Evolutionary conservation across 2,329 filamentous ascomycete species (phyloP), one percentile per base, ranked within the genome.

Genomic region (Pyrenochaeta sp.): DNA sequence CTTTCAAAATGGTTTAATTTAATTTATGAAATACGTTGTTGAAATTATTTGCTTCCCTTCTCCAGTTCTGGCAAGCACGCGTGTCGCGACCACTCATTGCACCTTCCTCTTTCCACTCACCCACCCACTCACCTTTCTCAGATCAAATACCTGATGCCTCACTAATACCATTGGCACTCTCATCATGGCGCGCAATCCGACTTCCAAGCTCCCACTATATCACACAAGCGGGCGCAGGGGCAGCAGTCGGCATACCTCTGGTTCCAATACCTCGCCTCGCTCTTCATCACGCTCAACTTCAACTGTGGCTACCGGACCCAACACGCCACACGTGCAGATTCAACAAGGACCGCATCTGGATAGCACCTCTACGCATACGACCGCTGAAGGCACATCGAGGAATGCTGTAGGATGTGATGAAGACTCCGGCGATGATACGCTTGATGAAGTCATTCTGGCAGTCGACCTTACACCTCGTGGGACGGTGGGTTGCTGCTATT

Each of bases 401-500:
- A 44, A 27, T 28, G 2, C 25, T 6, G 24, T 28, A n/a, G 42
- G 37, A 12, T n/a, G 13, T 15, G 40, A 44, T 30, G 53, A 45
- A 27, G 76, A 78, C 49, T 77, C 81, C 36, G 80, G 82, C 36
- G 62, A 69, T 8, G 86, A 89, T 54, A 72, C 80, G 0, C 72
- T 88, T 37, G 85, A 86, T 54, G 91, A 95, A 71, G 79, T 92
- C 27, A 85, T 96, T 56, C 91, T 96, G 87, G 91, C 92, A 0
- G 81, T 97, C 25, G 88, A 96, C 57, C 83, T 94, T 73, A 87
- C 85, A 61, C 85, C 88, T n/a, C 84, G 86, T 30, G 88, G 86
- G 0, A 88, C 85, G 0, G 83, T 97, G 19, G 94, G 94, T 0
- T 97, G 93, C 74, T 90, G 91, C 45, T 96, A 94, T 72, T 97